Evolutionary conservation across 2,329 filamentous ascomycete genomes (phyloP), one percentile per base, ranked within the genome.

Genomic region (Penicillium sumatraense): DNA sequence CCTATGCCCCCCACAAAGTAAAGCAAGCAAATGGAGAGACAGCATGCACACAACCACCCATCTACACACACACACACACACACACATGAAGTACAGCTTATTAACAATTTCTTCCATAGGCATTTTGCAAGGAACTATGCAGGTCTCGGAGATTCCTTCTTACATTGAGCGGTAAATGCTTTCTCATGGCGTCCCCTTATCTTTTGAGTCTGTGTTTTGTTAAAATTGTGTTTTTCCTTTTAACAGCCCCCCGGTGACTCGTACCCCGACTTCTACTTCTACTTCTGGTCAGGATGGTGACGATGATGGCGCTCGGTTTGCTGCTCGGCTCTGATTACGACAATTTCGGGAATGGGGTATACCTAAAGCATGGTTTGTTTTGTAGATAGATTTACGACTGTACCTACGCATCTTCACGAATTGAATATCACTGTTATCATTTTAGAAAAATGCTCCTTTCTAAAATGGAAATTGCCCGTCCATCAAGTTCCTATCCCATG

Each of bases 91-190:
- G 58, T 61, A 50, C 7, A 57, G 61, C 56, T 50, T 42, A 29
- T 63, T 67, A 41, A 72, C 54, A 1, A 48, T 36, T 41, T 8
- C n/a, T n/a, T 26, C 2, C 10, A 36, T 57, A 83, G 86, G 86
- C 62, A 93, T 96, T 65, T 77, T 96, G 42, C 83, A 91, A 65
- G 90, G 90, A 58, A 86, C 85, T 62, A 86, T 87, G 65, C 86
- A 86, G 62, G 89, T 93, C 16, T 86, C 93, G 60, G 89, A 96
- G 65, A 92, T 96, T 66, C 91, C 92, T 21, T 80, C 81, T 53
- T 80, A 95, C 53, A 84, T 90, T 63, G 77, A 78, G 67, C 71
- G 70, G 63, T 74, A 75, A 72, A 66, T 66, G 50, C 21, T 51
- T 48, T 53, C 38, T 56, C 46, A 44, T 41, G 48, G 10, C 23